Evolutionary conservation across 345 rosid genomes (phyloP).

Genomic region (Hibiscus tridactylites): DNA sequence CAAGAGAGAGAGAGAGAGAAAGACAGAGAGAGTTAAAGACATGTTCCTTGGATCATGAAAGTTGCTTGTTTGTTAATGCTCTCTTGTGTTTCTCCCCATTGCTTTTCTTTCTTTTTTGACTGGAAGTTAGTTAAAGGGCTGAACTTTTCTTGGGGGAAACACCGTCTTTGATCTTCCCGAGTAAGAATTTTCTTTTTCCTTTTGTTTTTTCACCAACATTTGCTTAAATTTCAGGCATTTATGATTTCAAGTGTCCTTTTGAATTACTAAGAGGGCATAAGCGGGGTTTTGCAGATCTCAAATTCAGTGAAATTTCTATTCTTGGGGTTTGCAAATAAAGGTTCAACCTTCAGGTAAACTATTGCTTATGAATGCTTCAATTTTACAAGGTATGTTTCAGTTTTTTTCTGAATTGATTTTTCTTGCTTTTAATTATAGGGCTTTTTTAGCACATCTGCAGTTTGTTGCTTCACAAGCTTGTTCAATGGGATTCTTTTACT

Average conservation of each 20-base stretch:
- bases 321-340: not conserved
- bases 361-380: constrained; percentile 1
- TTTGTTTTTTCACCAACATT: constrained; percentile 11
- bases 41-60: constrained; percentile 21
- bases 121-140: not conserved
- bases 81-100: constrained; percentile 3
- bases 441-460: constrained; percentile 13
- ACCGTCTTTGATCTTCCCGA: not conserved
- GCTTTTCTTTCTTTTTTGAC: not conserved
- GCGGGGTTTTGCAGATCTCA: constrained; percentile 4
- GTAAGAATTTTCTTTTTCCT: not conserved
- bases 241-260: not conserved
- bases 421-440: constrained; percentile 18
- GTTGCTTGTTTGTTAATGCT: constrained; percentile 13
- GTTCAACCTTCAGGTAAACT: constrained; percentile 6
- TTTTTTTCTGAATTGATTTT: constrained; percentile 1
- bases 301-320: not conserved
- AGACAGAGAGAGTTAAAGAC: constrained; percentile 1
- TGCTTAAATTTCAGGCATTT: constrained; percentile 9
- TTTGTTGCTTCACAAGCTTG: constrained; percentile 16
- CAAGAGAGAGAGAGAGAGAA: constrained; percentile 1
- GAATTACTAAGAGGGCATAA: not conserved
- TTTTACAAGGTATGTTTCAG: constrained; percentile 15
- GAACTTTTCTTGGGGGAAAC: constrained; percentile 1
- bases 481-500: constrained; percentile 31